These are phyloP conservation scores for Phaffia australis DNA, from an alignment of 768 basidiomycete species.

Conservation along the genomic window DNA sequence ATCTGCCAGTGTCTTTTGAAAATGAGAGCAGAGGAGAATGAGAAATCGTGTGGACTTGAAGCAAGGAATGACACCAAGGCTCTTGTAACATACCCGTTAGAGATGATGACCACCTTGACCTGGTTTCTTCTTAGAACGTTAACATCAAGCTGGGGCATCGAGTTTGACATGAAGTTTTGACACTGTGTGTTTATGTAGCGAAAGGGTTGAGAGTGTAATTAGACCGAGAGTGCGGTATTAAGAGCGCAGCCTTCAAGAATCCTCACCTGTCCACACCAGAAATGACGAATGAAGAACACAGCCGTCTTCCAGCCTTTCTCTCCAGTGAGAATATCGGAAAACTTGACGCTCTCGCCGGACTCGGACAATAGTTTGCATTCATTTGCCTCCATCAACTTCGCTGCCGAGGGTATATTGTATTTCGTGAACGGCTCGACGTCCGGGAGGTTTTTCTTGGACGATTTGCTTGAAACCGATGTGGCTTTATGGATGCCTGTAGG, in stretches of 20 bases:
- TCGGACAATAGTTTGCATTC: slow-evolving; percentile 32
- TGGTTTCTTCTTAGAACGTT: neutral
- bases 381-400: slow-evolving; percentile 33
- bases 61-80: too few relatives aligned
- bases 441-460: too few relatives aligned
- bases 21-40: too few relatives aligned
- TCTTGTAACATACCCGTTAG: slow-evolving; percentile 27
- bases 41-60: too few relatives aligned
- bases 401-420: slow-evolving; percentile 27
- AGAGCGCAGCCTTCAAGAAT: neutral
- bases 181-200: slow-evolving; percentile 16
- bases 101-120: slow-evolving; percentile 28
- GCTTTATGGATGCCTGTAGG: too few relatives aligned
- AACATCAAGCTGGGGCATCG: slow-evolving; percentile 24
- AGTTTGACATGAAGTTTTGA: slow-evolving; percentile 37
- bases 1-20: slow-evolving; percentile 33
- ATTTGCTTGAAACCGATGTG: too few relatives aligned
- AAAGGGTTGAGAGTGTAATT: neutral
- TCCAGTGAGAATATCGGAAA: slow-evolving; percentile 25
- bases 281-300: slow-evolving; percentile 37
- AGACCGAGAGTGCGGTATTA: neutral
- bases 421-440: too few relatives aligned
- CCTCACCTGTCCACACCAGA: slow-evolving; percentile 33
- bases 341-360: slow-evolving; percentile 24
- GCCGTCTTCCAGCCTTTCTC: slow-evolving; percentile 30